These are phyloP conservation scores for Nakaseomyces kungkrabaensis DNA, from an alignment of 1,139 yeast species.

Conservation along the genomic window DNA sequence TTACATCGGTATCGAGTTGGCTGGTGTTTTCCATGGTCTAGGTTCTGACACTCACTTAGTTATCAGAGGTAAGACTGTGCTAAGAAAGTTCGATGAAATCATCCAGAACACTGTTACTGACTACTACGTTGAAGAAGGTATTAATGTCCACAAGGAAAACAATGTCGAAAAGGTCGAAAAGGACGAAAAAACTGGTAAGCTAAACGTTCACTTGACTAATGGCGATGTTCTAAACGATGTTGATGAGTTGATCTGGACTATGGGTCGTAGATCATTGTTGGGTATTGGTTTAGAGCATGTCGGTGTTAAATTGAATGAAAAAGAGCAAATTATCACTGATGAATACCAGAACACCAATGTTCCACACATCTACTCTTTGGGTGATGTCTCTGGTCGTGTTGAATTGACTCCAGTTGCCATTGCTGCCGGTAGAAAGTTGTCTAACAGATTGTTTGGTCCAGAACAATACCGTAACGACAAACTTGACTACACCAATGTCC, in stretches of 20 bases:
- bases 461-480: conserved; percentile 53
- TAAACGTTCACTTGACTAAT: conserved; percentile 48
- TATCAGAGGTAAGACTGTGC: conserved; percentile 82
- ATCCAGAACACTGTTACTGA: conserved; percentile 74
- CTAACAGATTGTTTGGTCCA: conserved; percentile 86
- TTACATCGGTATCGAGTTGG: conserved; percentile 88
- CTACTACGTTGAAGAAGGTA: conserved; percentile 69
- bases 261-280: conserved; percentile 74
- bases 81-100: conserved; percentile 76
- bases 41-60: conserved; percentile 83
- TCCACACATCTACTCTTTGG: conserved; percentile 69
- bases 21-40: conserved; percentile 85
- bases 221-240: conserved; percentile 50
- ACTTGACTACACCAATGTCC: conserved; percentile 76
- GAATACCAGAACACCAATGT: conserved; percentile 79
- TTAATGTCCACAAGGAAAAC: conserved; percentile 62
- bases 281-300: conserved; percentile 69
- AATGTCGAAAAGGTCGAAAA: conserved; percentile 53
- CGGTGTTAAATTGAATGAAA: conserved; percentile 53
- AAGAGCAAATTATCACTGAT: conserved; percentile 60
- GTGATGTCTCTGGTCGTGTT: conserved; percentile 85
- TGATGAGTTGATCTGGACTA: conserved; percentile 83
- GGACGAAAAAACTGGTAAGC: conserved; percentile 43
- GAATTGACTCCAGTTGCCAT: conserved; percentile 98
- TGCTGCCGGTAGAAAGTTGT: conserved; percentile 92